Evolutionary conservation across 169 alveolate genomes (phyloP), one percentile per base, ranked within the genome.

Genomic region (Amoebophrya sp.): DNA sequence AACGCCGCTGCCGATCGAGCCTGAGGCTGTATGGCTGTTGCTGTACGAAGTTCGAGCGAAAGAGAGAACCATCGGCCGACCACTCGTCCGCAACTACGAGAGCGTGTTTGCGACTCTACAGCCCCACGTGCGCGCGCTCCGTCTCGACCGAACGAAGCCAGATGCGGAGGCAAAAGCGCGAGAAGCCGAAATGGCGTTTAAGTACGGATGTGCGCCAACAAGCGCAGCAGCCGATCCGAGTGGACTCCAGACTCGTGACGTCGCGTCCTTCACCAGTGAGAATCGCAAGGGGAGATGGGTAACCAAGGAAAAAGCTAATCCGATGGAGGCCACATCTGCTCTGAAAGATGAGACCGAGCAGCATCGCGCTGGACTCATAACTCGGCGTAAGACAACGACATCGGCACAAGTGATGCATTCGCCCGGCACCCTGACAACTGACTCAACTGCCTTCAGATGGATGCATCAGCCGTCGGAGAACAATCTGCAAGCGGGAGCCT

Each of bases 41-140:
- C 83, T 26, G 36, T 65, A 65, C 83, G 33, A 65, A 18, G 83
- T 65, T 29, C 2, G 83, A 36, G 2, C 83, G 33, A 1, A 36
- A 10, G 83, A 6, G 26, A 18, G n/a, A 65, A 12, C 83, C 39
- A 29, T 65, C 36, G 18, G 83, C 83, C 83, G 83, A 26, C 83
- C 83, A 36, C 83, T 65, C 83, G 83, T 65, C 36, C 83, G 83
- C 33, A 65, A 36, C 83, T 65, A 26, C 83, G 83, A 65, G 83
- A 26, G 38, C 39, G 83, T 65, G 33, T 65, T 65, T 36, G 83
- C 83, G 26, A 65, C 33, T 65, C 26, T 65, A 36, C 83, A 65
- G 33, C 83, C 83, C 39, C 83, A 65, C 83, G 83, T 65, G 33
- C 83, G 83, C 10, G 83, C 83, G 2, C 26, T 65, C 39, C 83